These are phyloP conservation scores for Coemansia sp. DNA, from an alignment of 192 early-diverging fungal genomes.

Conservation along the genomic window DNA sequence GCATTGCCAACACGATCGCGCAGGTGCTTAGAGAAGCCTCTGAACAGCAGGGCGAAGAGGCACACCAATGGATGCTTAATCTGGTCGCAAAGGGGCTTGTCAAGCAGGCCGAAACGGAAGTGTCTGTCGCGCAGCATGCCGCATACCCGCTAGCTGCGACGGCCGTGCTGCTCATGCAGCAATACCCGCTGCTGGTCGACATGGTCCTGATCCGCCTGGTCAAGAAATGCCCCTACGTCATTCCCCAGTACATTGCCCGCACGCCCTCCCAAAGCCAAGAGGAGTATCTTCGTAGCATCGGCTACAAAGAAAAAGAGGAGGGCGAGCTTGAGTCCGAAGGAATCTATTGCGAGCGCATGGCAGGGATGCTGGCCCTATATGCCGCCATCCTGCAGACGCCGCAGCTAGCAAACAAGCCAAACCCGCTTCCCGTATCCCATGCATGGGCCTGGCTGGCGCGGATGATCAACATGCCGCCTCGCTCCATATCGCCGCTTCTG, in stretches of 20 bases:
- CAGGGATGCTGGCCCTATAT: conserved; percentile 39
- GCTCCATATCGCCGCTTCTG: conserved; percentile 34
- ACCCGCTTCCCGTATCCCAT: conserved; percentile 14
- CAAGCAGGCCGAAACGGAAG: conserved; percentile 44
- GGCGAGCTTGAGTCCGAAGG: conserved; percentile 32
- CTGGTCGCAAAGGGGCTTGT: conserved; percentile 40
- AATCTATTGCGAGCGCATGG: conserved; percentile 40
- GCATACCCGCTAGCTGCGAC: conserved; percentile 38
- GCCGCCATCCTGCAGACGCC: conserved; percentile 38
- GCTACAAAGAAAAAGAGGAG: conserved; percentile 36
- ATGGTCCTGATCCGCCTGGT: conserved; percentile 40
- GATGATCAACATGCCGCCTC: conserved; percentile 30
- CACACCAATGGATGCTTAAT: conserved; percentile 42
- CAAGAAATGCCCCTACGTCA: conserved; percentile 45
- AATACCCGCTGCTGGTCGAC: conserved; percentile 19
- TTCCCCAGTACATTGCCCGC: conserved; percentile 25
- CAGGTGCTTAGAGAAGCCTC: conserved; percentile 8
- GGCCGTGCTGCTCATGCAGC: conserved; percentile 24
- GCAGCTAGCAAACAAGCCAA: conserved; percentile 3
- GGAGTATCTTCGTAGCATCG: conserved; percentile 24
- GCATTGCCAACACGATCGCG: conserved; percentile 16
- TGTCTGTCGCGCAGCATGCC: conserved; percentile 17
- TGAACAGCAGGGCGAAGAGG: conserved; percentile 9
- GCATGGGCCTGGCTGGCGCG: conserved; percentile 49
- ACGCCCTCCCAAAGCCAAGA: conserved; percentile 13